Percentiles rank a stretch among this genome's conserved stretches.
Evolutionary conservation across 805 yeast genomes (phyloP).

Genomic region (Ogataea allantospora): DNA sequence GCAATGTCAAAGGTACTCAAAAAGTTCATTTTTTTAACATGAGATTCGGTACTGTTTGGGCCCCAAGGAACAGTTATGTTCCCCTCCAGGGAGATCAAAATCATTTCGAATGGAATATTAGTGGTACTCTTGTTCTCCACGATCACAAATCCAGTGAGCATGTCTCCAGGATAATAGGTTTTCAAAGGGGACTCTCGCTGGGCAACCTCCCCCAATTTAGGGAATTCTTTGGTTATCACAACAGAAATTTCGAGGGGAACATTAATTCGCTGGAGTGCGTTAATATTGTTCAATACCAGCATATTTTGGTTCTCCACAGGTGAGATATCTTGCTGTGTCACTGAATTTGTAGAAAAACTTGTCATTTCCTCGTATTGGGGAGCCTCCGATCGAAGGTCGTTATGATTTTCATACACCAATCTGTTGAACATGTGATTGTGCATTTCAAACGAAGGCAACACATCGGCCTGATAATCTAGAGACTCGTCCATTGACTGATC

Average conservation of each 20-base stretch:
- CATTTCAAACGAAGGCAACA: constrained; percentile 69
- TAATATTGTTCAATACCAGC: constrained; percentile 29
- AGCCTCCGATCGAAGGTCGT: constrained; percentile 10
- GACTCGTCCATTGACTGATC: not conserved
- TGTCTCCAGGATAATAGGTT: constrained; percentile 69
- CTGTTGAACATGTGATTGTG: constrained; percentile 42
- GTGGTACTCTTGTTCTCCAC: constrained; percentile 41
- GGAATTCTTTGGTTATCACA: constrained; percentile 42
- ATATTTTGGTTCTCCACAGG: constrained; percentile 24
- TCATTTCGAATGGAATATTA: constrained; percentile 59
- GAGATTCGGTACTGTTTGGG: constrained; percentile 1
- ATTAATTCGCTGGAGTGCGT: constrained; percentile 22
- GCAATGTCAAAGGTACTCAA: constrained; percentile 49
- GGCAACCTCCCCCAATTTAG: constrained; percentile 23
- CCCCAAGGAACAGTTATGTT: constrained; percentile 28
- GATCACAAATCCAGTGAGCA: constrained; percentile 53
- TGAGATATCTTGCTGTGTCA: constrained; percentile 10
- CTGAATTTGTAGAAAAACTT: not conserved
- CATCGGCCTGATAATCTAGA: constrained; percentile 36
- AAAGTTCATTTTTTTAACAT: constrained; percentile 32
- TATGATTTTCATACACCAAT: constrained; percentile 18
- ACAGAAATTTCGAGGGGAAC: constrained; percentile 28
- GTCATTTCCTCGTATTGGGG: constrained; percentile 20
- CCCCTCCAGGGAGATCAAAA: constrained; percentile 58
- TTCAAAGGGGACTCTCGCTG: constrained; percentile 37